These are phyloP conservation scores for Mucor mucedo DNA, from an alignment of 371 early-diverging fungal genomes.

Conservation along the genomic window DNA sequence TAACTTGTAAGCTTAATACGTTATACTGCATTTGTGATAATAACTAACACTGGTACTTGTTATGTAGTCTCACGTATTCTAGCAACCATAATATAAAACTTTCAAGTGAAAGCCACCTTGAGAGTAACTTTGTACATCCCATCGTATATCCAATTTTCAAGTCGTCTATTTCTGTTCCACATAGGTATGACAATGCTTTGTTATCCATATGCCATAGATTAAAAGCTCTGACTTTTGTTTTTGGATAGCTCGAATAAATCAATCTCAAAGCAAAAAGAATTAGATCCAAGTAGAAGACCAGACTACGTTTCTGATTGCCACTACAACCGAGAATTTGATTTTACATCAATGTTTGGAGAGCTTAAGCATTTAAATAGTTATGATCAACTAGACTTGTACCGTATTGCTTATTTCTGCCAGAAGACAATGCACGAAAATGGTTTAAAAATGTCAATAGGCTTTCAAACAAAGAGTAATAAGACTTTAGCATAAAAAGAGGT, in stretches of 20 bases:
- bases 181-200: neutral
- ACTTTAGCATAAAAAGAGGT: conserved; percentile 6
- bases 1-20: conserved; percentile 3
- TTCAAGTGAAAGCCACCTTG: conserved; percentile 3
- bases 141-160: too few relatives aligned
- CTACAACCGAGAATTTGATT: conserved; percentile 2
- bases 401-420: conserved; percentile 1
- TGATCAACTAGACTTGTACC: neutral
- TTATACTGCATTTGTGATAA: conserved; percentile 1
- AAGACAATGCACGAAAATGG: conserved; percentile 6
- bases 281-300: neutral
- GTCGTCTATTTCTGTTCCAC: neutral
- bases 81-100: conserved; percentile 6
- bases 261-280: conserved; percentile 3
- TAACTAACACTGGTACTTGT: neutral
- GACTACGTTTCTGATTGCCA: conserved; percentile 5
- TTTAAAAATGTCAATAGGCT: conserved; percentile 1
- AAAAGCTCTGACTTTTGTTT: neutral
- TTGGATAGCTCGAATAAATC: conserved; percentile 8
- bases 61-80: conserved; percentile 4
- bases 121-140: neutral
- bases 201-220: neutral
- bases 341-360: conserved; percentile 7
- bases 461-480: conserved; percentile 1
- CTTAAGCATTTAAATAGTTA: neutral